Base-by-base conservation (phyloP, 768 basidiomycete genomes). In the Xanthoconium stramineum region DNA sequence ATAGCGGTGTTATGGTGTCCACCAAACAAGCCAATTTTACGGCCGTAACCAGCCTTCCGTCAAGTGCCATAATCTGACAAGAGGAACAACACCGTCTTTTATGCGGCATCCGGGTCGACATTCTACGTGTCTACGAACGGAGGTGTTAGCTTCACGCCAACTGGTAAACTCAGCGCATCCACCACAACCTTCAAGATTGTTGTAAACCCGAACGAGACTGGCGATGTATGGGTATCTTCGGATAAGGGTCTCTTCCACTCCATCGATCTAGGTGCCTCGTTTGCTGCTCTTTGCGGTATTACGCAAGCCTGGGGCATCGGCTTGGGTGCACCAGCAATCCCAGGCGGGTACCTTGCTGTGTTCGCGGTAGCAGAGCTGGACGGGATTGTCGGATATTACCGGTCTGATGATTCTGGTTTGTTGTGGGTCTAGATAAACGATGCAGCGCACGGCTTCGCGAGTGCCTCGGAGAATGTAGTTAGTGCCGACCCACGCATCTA, bases 391-490 rank as follows among this genome's bases (percentile, higher is more conserved):
- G 59, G 55, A 20, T 60, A 60, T 65, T 84, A 79, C 68, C 74
- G 84, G 45, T 81, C 80, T 3, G 83, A 85, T 63, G 77, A 86
- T 59, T 65, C 70, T 32, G 84, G 84, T 45, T 71, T 70, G 14
- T 81, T 76, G 60, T 85, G 84, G 84, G 75, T 81, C 1, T 72
- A 80, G 69, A 83, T 86, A 56, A 82, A 83, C 62, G 83, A 84
- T 61, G 79, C 74, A 29, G 65, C 72, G 5, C 80, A 83, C 63
- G 83, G 84, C 12, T 85, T 86, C 60, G 83, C 81, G 6, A 77
- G 79, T 7, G 79, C 75, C 6, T 63, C 71, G 49, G 60, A 77
- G 24, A 82, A 81, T 61, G 66, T 73, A 39, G 57, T 86, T 15
- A 72, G 81, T 15, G 84, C 76, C 6, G 59, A 60, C 15, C 59